Evolutionary conservation across 371 early-diverging fungal species (phyloP), one percentile per base, ranked within the genome.

Genomic region (Syncephalastrum sp.): DNA sequence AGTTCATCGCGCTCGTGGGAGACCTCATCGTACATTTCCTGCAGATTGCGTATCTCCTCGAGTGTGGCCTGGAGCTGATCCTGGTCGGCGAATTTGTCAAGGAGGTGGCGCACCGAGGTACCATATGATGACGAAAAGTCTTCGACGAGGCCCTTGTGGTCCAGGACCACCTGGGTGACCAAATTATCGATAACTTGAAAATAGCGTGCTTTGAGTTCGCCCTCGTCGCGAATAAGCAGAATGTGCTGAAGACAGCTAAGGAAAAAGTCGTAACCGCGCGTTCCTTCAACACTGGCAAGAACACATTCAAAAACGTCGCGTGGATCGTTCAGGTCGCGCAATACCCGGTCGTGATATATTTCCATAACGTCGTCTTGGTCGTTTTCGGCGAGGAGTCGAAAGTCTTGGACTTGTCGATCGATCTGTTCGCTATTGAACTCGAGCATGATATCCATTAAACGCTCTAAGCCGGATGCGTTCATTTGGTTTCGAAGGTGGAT

Each of bases 141-240:
- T 44, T 86, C 86, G 0, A 88, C 85, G 19, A 88, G 72, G 0
- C 87, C 90, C 54, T 87, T 85, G 43, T 90, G 82, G 59, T 94
- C 91, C 48, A 93, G 75, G 5, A 93, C 91, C 0, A 94, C 87
- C 60, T 93, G 90, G 0, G 91, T 83, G 13, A 93, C 75, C 6
- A 93, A 72, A 50, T 85, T 79, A 68, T 93, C 92, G 52, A 94
- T 85, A 33, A 94, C 70, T 63, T 91, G 93, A 57, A 86, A 89
- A 64, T 92, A 93, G 17, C 86, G 79, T 16, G 76, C 80, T 66
- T 78, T 84, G 27, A 72, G 53, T 4, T 75, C 78, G 0, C 69
- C 73, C 47, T 85, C 79, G 47, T 90, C 92, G 24, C 86, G 83
- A 51, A 92, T 77, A 42, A 92, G 59, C 47, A 92, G 60, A 65